Evolutionary conservation across 1,139 yeast genomes (phyloP).

Genomic region (Magnusiomyces sp.): DNA sequence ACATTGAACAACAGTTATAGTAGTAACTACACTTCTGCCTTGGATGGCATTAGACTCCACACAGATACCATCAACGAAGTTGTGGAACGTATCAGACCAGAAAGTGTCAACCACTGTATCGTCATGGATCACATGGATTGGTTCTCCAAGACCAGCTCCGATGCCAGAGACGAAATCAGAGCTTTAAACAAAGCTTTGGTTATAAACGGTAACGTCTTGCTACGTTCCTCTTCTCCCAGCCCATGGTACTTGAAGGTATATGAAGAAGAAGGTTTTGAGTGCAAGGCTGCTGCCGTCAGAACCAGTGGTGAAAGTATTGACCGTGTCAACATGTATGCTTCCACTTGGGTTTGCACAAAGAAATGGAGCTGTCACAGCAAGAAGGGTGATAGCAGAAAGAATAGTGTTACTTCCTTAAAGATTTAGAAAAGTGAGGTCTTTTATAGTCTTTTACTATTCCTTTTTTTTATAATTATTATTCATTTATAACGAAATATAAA

Average conservation of each 20-base stretch:
- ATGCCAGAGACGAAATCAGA: slow-evolving; percentile 56
- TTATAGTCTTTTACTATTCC: no score
- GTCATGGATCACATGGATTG: slow-evolving; percentile 93
- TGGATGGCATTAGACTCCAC: slow-evolving; percentile 66
- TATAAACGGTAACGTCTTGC: slow-evolving; percentile 63
- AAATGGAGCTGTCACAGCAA: slow-evolving; percentile 7
- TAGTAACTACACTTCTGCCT: no score
- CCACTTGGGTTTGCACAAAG: slow-evolving; percentile 77
- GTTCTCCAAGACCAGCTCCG: slow-evolving; percentile 61
- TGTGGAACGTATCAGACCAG: slow-evolving; percentile 51
- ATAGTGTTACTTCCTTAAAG: slow-evolving; percentile 4
- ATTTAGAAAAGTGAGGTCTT: not conserved
- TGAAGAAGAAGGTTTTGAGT: slow-evolving; percentile 56
- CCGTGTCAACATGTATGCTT: slow-evolving; percentile 79
- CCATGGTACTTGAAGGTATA: slow-evolving; percentile 76
- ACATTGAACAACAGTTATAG: no score
- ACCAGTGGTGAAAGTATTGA: slow-evolving; percentile 57
- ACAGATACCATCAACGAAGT: slow-evolving; percentile 75
- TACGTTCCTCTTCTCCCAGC: slow-evolving; percentile 61
- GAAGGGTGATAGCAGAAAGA: not conserved
- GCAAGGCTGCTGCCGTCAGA: slow-evolving; percentile 64
- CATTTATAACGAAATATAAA: not conserved
- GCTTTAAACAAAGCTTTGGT: slow-evolving; percentile 58
- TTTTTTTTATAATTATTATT: not conserved
- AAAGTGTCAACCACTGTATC: slow-evolving; percentile 64